Base-by-base conservation (phyloP, 2,329 filamentous ascomycete genomes). In the Fusarium temperatum region DNA sequence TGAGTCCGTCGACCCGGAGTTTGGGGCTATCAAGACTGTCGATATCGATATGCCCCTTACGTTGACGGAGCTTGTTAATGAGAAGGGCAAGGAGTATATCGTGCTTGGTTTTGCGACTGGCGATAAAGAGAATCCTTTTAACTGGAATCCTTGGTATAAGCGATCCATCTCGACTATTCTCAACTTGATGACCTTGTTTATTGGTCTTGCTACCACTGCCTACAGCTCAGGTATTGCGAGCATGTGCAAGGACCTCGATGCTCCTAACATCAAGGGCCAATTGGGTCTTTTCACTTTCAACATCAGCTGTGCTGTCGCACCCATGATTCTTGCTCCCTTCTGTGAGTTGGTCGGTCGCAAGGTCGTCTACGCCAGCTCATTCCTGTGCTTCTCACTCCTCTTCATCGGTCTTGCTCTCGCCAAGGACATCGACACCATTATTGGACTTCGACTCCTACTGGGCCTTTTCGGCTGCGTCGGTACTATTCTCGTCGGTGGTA, bases 71-170 rank as follows among this genome's bases (percentile, higher is more conserved):
- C 13, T 73, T 15, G 63, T 75, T 15, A 60, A 68, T 1, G 73
- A 75, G 44, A 61, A 68, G 13, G 73, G 73, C 18, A 75, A 75
- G 41, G 73, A 75, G 26, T 75, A 75, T 9, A 70, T 75, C 22
- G 73, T 75, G 5, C 55, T 75, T 35, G 73, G 73, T 8, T 75
- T 76, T 47, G 74, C 74, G 14, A 68, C 72, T 4, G 74, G 74
- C 1, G 74, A 76, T 18, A 73, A 75, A 36, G 74, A 76, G 39
- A 76, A 76, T 26, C 74, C 74, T 0, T 76, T 76, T 38, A 76
- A 76, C 47, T 76, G 74, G 74, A 76, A 76, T 62, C 72, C 66
- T 1, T 76, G 74, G 74, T 75, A 76, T 32, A 76, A 76, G 45
- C 63, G 74, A 44, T 70, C 69, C 2, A 71, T 76, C 39, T 76